phyloP scores from a whole-genome alignment of 2,329 filamentous ascomycete species.

The Capronia coronata region DNA sequence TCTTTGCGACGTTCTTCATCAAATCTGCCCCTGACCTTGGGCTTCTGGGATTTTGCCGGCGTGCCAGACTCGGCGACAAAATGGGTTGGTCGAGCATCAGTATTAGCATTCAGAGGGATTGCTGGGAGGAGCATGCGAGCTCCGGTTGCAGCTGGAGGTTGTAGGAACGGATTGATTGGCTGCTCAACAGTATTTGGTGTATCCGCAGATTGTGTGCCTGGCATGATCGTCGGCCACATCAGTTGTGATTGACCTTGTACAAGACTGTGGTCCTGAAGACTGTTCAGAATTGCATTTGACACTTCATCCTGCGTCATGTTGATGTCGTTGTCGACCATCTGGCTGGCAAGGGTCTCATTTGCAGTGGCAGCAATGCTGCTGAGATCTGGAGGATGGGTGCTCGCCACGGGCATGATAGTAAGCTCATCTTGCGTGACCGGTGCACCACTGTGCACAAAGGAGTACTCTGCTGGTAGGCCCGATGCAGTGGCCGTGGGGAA shows the following conservation, averaged over 20 bases:
- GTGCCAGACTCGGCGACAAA: conserved; percentile 33
- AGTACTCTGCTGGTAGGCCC: conserved; percentile 7
- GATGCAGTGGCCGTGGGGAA: conserved; percentile 1
- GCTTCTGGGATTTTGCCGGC: conserved; percentile 39
- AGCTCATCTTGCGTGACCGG: conserved; percentile 6
- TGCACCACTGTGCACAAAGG: conserved; percentile 3
- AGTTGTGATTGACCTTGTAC: background rate
- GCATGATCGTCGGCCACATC: conserved; percentile 1
- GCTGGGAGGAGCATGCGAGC: background rate
- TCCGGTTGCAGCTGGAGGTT: background rate
- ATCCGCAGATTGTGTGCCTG: background rate
- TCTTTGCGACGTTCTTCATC: conserved; percentile 51
- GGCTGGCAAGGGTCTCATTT: conserved; percentile 41
- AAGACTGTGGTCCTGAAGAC: background rate
- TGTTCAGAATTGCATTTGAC: conserved; percentile 2
- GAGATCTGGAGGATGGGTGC: conserved; percentile 36
- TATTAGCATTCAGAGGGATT: conserved; percentile 39
- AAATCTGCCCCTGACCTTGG: conserved; percentile 51
- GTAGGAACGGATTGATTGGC: background rate
- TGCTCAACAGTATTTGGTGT: background rate
- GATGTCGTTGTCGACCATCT: conserved; percentile 8
- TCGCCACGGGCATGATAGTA: conserved; percentile 2
- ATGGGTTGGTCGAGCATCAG: conserved; percentile 31
- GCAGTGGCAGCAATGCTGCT: conserved; percentile 44
- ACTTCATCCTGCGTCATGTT: conserved; percentile 3